Evolutionary conservation across 139 green algal genomes (phyloP), one percentile per base, ranked within the genome.

Genomic region (Cymbomonas tetramitiformis): DNA sequence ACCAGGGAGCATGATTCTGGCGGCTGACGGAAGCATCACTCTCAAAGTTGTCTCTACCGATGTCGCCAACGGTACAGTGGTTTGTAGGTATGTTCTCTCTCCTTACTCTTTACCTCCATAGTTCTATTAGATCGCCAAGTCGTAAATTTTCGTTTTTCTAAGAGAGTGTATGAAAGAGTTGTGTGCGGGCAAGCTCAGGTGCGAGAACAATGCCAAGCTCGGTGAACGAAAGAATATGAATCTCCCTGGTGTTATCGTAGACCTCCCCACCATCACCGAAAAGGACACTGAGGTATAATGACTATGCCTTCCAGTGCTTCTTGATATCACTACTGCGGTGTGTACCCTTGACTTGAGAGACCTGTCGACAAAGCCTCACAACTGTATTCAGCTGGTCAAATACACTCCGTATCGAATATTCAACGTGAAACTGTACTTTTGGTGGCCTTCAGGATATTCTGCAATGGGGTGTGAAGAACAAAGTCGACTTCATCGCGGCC

Each of bases 401-500:
- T n/a, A n/a, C n/a, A n/a, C n/a, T n/a, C n/a, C n/a, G n/a, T n/a
- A n/a, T n/a, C n/a, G n/a, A n/a, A n/a, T n/a, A n/a, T n/a, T n/a
- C n/a, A n/a, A 86, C 2, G 86, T 94, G 65, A 69, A 94, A 38
- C 41, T 81, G 3, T 73, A 90, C n/a, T n/a, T n/a, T n/a, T n/a
- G 40, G 73, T n/a, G n/a, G n/a, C n/a, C n/a, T n/a, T n/a, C n/a
- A 87, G 1, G 91, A 98, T 65, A 73, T 98, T 49, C 55, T 86
- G 4, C 71, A 93, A 40, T 97, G 88, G 90, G 91, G 86, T 41
- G 66, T 98, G 26, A 82, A 83, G 62, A 96, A 97, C 67, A 79
- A 94, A 50, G 90, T 97, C 24, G 91, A 98, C 76, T 90, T 98
- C 68, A 89, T 98, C 61, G 88, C 91, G 23, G 90, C 94, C 1